phyloP scores from a whole-genome alignment of 2,329 filamentous ascomycete species.

The Beauveria scarabaeidicola region DNA sequence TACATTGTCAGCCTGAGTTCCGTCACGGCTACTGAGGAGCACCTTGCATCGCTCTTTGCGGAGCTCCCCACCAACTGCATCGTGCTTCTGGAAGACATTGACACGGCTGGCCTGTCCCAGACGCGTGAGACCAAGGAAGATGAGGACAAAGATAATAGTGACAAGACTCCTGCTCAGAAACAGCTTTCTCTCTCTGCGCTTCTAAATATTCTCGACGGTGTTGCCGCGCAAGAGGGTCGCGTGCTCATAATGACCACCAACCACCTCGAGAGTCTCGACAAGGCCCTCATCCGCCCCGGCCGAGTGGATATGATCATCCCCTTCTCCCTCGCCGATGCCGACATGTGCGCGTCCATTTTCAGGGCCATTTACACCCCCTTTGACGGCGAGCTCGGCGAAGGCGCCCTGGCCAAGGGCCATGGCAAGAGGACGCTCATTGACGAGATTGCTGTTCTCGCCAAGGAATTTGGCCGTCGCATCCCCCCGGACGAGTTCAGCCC shows the following conservation, averaged over 20 bases:
- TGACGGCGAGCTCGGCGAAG: slow-evolving; percentile 24
- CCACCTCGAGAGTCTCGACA: slow-evolving; percentile 52
- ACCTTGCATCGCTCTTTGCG: slow-evolving; percentile 53
- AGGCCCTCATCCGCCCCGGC: slow-evolving; percentile 53
- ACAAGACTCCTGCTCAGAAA: slow-evolving; percentile 8
- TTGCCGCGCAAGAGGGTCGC: slow-evolving; percentile 55
- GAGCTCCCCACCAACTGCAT: slow-evolving; percentile 62
- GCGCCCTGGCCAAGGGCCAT: slow-evolving; percentile 1
- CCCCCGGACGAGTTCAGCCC: slow-evolving; percentile 49
- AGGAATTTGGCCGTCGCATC: slow-evolving; percentile 40
- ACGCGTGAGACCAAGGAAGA: slow-evolving; percentile 34
- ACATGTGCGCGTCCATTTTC: slow-evolving; percentile 48
- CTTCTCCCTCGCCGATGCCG: slow-evolving; percentile 45
- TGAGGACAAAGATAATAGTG: slow-evolving; percentile 16
- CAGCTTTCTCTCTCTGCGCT: slow-evolving; percentile 65
- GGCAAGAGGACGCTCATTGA: slow-evolving; percentile 19
- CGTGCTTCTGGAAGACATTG: slow-evolving; percentile 69
- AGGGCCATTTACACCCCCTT: slow-evolving; percentile 49
- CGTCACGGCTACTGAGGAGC: slow-evolving; percentile 54
- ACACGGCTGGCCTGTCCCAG: slow-evolving; percentile 61
- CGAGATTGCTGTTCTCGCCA: slow-evolving; percentile 37
- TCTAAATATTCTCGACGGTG: slow-evolving; percentile 73
- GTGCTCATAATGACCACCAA: slow-evolving; percentile 60
- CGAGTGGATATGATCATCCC: slow-evolving; percentile 52
- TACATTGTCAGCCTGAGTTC: slow-evolving; percentile 65